These are phyloP conservation scores for Kwoniella dendrophila DNA, from an alignment of 768 basidiomycete genomes.

Conservation along the genomic window DNA sequence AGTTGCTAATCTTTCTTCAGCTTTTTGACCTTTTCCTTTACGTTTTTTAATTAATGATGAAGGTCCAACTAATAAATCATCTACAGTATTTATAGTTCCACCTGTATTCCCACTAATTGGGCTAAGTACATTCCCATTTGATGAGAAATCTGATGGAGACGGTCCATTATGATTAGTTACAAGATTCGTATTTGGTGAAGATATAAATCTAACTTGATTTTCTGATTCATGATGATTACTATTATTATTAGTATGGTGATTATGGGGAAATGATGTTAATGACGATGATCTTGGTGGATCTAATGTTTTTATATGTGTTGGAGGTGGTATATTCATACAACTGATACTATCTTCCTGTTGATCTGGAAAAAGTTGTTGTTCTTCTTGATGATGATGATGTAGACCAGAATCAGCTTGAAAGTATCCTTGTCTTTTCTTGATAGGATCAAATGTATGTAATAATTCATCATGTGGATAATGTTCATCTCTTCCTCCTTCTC, in stretches of 20 bases:
- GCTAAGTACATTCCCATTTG: conserved; percentile 18
- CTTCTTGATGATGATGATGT: conserved; percentile 1
- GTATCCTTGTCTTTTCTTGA: conserved; percentile 6
- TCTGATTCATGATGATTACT: background rate
- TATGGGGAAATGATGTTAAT: no score
- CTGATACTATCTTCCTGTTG: no score
- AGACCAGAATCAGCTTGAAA: conserved; percentile 5
- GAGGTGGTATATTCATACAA: conserved; percentile 21
- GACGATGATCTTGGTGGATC: conserved; percentile 22
- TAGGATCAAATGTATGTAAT: conserved; percentile 22
- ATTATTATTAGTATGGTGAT: background rate
- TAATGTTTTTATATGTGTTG: conserved; percentile 17
- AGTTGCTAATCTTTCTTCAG: conserved; percentile 34
- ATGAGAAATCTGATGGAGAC: conserved; percentile 17
- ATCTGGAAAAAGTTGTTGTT: no score
- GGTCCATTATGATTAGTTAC: background rate
- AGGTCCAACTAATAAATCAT: no score
- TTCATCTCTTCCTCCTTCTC: background rate
- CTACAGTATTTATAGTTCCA: no score
- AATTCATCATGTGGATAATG: conserved; percentile 28
- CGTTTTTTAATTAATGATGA: conserved; percentile 1
- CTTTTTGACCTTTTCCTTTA: conserved; percentile 33
- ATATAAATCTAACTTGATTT: conserved; percentile 24
- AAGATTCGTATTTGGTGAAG: conserved; percentile 21
- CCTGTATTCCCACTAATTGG: conserved; percentile 10